Evolutionary conservation across 2,329 filamentous ascomycete species (phyloP), one percentile per base, ranked within the genome.

Genomic region (Alternaria infectoria): DNA sequence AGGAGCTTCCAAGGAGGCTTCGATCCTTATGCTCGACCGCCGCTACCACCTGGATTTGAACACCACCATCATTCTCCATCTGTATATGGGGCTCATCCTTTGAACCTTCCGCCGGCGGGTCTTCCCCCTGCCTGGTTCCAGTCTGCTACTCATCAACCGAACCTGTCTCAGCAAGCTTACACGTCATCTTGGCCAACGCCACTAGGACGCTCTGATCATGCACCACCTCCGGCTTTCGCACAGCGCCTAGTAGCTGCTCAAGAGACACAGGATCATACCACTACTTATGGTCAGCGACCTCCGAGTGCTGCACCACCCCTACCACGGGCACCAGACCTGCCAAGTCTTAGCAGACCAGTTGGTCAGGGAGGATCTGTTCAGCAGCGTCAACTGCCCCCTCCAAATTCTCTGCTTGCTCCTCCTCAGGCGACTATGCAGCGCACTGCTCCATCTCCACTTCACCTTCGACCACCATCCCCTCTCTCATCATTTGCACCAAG

Each of bases 401-500:
- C 17, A 3, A 25, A 13, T 13, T 13, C 17, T 44, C 32, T 57
- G 17, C 30, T 65, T 17, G 11, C 26, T 9, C 59, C 57, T 7
- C 62, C 51, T 7, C 50, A 44, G 6, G 15, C 55, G 9, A 23
- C 66, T n/a, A 70, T 74, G 5, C 52, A 65, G 30, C 69, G 72
- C 40, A 64, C 62, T 15, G 63, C 64, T 3, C 64, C 71, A 3
- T 45, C 62, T 6, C 62, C 68, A 6, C 57, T 66, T 6, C 57
- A 32, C 19, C 43, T 56, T 36, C 64, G 55, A 21, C 30, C 57
- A 25, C 62, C 57, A 12, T 67, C 65, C 0, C 61, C 69, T 3
- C 51, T 69, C 30, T 52, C 64, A 8, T 59, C 65, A 7, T 46
- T 68, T 12, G 54, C 47, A 10, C 59, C 67, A 5, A 62, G 54